phyloP scores from a whole-genome alignment of 768 basidiomycete species.

The Agrocybe chaxingu region DNA sequence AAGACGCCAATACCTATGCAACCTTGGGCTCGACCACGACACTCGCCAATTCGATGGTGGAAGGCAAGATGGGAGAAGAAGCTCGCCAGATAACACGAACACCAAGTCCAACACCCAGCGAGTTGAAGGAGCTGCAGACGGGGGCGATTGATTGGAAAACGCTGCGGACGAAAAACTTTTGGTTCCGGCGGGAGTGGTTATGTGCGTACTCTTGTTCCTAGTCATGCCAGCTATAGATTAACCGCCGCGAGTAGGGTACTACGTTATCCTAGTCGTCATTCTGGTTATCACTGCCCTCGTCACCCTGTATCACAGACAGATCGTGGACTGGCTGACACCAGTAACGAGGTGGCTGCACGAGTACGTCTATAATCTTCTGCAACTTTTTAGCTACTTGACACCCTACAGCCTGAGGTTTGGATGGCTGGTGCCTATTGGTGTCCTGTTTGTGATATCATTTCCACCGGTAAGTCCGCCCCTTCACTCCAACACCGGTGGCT shows the following conservation, averaged over 20 bases:
- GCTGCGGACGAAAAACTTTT: conserved; percentile 43
- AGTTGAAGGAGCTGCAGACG: conserved; percentile 40
- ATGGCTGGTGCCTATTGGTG: conserved; percentile 76
- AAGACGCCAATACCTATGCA: conserved; percentile 7
- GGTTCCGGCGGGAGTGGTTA: conserved; percentile 54
- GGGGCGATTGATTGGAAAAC: conserved; percentile 44
- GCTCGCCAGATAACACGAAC: conserved; percentile 31
- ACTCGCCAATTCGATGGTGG: conserved; percentile 4
- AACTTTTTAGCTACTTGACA: background rate
- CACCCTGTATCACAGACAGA: conserved; percentile 64
- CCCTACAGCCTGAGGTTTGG: conserved; percentile 47
- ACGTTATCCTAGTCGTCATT: conserved; percentile 45
- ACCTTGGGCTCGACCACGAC: conserved; percentile 7
- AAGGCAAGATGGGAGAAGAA: conserved; percentile 13
- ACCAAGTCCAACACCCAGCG: conserved; percentile 66
- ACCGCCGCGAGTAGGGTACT: conserved; percentile 37
- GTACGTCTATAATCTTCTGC: conserved; percentile 33
- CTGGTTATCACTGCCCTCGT: conserved; percentile 50
- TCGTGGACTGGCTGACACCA: conserved; percentile 68
- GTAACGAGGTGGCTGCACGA: conserved; percentile 61
- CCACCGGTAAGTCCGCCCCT: conserved; percentile 55
- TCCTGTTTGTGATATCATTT: conserved; percentile 83
- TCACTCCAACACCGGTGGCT: background rate
- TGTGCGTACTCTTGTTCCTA: conserved; percentile 35
- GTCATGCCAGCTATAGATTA: background rate